Conservation (phyloP, 805 yeast species). For the Nakazawaea laoshanensis region DNA sequence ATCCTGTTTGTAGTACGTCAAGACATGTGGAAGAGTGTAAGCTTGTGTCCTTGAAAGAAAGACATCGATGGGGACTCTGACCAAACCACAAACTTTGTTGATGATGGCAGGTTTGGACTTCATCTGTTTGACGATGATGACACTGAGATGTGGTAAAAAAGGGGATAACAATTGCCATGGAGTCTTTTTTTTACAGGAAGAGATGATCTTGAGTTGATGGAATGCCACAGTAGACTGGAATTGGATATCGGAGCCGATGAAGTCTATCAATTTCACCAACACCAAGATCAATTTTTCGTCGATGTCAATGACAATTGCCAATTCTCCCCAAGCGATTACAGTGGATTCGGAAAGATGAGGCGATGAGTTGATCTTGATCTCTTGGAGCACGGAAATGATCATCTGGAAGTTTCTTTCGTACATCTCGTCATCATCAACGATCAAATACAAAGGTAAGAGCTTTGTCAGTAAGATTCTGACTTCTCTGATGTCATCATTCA, state of each 20-base stretch:
- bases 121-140: slow-evolving; percentile 48
- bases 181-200: slow-evolving; percentile 47
- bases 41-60: slow-evolving; percentile 64
- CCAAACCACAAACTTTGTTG: slow-evolving; percentile 50
- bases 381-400: slow-evolving; percentile 33
- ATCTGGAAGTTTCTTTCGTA: slow-evolving; percentile 35
- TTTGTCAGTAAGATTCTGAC: slow-evolving; percentile 45
- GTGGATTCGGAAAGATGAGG: slow-evolving; percentile 49
- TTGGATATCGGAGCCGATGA: slow-evolving; percentile 55
- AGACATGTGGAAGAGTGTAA: slow-evolving; percentile 68
- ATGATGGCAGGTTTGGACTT: slow-evolving; percentile 44
- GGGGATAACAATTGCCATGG: slow-evolving; percentile 80
- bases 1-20: slow-evolving; percentile 57
- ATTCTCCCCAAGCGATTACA: slow-evolving; percentile 53
- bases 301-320: slow-evolving; percentile 45
- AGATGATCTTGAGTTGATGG: slow-evolving; percentile 51
- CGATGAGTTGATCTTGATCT: slow-evolving; percentile 26
- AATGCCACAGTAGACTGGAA: slow-evolving; percentile 64
- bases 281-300: slow-evolving; percentile 66
- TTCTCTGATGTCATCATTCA: slow-evolving; percentile 40
- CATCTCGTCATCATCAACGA: slow-evolving; percentile 28
- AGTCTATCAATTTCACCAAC: slow-evolving; percentile 55
- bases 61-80: slow-evolving; percentile 51
- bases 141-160: slow-evolving; percentile 64
- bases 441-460: slow-evolving; percentile 44